phyloP scores from a whole-genome alignment of 176 grass and related monocot genomes.

The Musa itinerans region DNA sequence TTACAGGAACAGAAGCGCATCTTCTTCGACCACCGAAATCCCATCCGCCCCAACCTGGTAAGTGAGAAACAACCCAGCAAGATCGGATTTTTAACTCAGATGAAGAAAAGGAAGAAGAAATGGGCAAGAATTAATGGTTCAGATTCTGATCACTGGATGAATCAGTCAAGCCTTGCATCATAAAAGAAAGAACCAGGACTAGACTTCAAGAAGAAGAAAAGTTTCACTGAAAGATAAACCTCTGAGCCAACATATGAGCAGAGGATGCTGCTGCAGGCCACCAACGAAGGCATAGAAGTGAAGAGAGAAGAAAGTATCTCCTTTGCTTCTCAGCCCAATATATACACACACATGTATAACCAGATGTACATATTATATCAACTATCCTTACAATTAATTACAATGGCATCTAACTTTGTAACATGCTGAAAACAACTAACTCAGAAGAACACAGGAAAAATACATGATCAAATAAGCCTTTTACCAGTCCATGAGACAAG shows the following conservation, averaged over 20 bases:
- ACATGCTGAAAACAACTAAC: too few species aligned
- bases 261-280: slow-evolving; percentile 2
- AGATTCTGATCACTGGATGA: not conserved
- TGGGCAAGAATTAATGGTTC: not conserved
- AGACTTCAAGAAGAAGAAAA: not conserved
- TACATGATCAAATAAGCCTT: not conserved
- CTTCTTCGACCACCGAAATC: not conserved
- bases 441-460: not conserved
- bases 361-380: too few species aligned
- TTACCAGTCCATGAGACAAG: not conserved
- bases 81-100: slow-evolving; percentile 1
- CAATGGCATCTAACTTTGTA: too few species aligned
- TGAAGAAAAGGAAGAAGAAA: not conserved
- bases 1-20: not conserved
- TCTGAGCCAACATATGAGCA: not conserved
- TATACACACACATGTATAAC: not conserved
- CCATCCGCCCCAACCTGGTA: not conserved
- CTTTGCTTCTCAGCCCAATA: not conserved
- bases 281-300: not conserved
- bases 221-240: slow-evolving; percentile 1
- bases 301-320: not conserved
- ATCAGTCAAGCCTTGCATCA: not conserved
- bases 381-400: too few species aligned
- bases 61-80: not conserved
- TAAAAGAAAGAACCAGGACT: not conserved